phyloP scores from a whole-genome alignment of 768 basidiomycete species.

The Rhodotorula babjevae region DNA sequence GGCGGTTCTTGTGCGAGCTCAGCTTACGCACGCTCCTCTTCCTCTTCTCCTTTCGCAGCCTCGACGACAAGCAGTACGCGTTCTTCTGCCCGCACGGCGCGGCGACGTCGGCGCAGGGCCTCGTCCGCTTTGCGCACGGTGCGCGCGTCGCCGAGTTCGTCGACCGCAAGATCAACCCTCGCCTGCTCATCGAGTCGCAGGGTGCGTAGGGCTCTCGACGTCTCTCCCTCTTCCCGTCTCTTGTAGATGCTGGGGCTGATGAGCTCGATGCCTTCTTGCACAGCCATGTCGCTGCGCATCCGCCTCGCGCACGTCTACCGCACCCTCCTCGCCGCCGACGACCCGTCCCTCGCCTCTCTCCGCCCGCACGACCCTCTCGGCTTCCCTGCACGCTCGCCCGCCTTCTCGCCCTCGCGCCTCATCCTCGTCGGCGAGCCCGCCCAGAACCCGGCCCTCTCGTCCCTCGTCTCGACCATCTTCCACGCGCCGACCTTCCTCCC shows the following conservation, averaged over 20 bases:
- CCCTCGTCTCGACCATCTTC: slow-evolving; percentile 21
- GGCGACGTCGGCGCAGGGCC: slow-evolving; percentile 10
- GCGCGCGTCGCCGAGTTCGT: slow-evolving; percentile 19
- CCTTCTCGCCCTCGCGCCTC: slow-evolving; percentile 14
- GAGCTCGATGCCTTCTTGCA: too few species aligned
- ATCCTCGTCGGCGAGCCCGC: slow-evolving; percentile 19
- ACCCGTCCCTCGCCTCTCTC: neutral
- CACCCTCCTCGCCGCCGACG: neutral
- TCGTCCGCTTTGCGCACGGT: slow-evolving; percentile 29
- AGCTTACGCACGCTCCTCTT: too few species aligned
- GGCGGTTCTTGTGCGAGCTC: too few species aligned
- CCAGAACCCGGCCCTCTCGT: slow-evolving; percentile 19
- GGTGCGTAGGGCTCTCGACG: neutral
- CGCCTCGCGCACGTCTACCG: slow-evolving; percentile 26
- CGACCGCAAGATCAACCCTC: slow-evolving; percentile 35
- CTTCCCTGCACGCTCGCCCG: slow-evolving; percentile 2
- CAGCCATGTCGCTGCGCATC: slow-evolving; percentile 27
- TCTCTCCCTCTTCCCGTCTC: neutral
- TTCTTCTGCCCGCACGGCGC: slow-evolving; percentile 38
- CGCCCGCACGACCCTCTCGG: slow-evolving; percentile 1
- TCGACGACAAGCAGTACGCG: slow-evolving; percentile 33
- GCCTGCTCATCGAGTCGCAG: slow-evolving; percentile 29
- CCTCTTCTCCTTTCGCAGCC: neutral
- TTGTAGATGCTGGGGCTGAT: too few species aligned
- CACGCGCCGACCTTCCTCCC: slow-evolving; percentile 7